Percentiles rank a stretch among this genome's conserved stretches.
phyloP scores from a whole-genome alignment of 805 yeast genomes.

The Yamadazyma paraphyllophila region DNA sequence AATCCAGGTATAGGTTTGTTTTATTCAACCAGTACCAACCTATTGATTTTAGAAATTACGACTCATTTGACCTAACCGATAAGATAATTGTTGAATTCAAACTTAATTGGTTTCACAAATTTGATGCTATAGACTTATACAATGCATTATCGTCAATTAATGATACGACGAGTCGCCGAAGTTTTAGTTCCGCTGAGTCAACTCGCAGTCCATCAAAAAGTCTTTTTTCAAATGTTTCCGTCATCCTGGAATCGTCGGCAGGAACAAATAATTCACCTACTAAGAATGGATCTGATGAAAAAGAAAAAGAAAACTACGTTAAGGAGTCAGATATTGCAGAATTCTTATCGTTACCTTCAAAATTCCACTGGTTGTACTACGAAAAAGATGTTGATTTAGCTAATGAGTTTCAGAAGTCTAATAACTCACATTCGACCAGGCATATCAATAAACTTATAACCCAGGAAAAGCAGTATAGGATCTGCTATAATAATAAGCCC shows the following conservation, averaged over 20 bases:
- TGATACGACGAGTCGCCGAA: neutral
- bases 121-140: constrained; percentile 9
- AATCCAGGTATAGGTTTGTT: constrained; percentile 22
- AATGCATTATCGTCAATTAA: constrained; percentile 3
- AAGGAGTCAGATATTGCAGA: constrained; percentile 1
- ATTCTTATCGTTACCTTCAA: constrained; percentile 3
- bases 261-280: constrained; percentile 1
- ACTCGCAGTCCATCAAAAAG: constrained; percentile 6
- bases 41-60: neutral
- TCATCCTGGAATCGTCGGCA: neutral
- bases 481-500: constrained; percentile 26
- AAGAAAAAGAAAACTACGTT: neutral
- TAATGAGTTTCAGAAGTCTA: constrained; percentile 10
- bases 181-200: constrained; percentile 5
- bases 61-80: constrained; percentile 9
- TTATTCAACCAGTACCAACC: constrained; percentile 15
- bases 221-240: constrained; percentile 3
- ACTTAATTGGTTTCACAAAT: constrained; percentile 14
- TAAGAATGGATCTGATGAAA: neutral
- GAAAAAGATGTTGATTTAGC: constrained; percentile 25
- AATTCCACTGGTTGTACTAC: constrained; percentile 28
- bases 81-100: constrained; percentile 13
- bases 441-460: constrained; percentile 22
- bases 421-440: constrained; percentile 19
- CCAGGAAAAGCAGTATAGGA: constrained; percentile 11